Evolutionary conservation across 805 yeast genomes (phyloP).

Genomic region (Groenewaldozyma salmanticensis): DNA sequence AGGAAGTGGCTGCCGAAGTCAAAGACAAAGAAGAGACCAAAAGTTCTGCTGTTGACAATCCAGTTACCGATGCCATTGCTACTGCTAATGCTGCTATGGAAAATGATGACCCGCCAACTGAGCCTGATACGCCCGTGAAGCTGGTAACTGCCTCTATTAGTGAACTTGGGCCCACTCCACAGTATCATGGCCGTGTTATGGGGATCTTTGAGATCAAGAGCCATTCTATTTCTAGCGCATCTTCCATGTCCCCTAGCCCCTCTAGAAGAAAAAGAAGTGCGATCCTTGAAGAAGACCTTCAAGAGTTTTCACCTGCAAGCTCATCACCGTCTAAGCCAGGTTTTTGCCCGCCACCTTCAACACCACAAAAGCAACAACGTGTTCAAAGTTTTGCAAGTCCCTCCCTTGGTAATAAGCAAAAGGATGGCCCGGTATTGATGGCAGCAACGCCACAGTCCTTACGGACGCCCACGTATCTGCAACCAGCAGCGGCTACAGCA

Average conservation of each 20-base stretch:
- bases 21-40: background rate
- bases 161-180: constrained; percentile 76
- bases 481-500: background rate
- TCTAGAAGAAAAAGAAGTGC: background rate
- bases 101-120: background rate
- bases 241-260: background rate
- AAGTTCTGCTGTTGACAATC: background rate
- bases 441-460: constrained; percentile 6
- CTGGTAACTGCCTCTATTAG: constrained; percentile 24
- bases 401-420: background rate
- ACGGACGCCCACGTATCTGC: constrained; percentile 11
- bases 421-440: constrained; percentile 3
- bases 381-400: constrained; percentile 4
- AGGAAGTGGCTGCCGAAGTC: background rate
- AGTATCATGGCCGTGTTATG: constrained; percentile 63
- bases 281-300: too few relatives aligned
- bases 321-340: background rate
- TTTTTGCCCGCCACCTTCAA: background rate
- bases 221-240: background rate
- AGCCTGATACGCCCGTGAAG: constrained; percentile 5
- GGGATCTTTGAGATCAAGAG: constrained; percentile 55
- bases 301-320: background rate
- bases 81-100: background rate
- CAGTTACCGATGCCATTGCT: constrained; percentile 3
- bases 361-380: constrained; percentile 3